A percentile compares a stretch with the other conserved stretches of the same genome.
Conservation (phyloP, 257 asterid genomes). For the Nicotiana sylvestris region DNA sequence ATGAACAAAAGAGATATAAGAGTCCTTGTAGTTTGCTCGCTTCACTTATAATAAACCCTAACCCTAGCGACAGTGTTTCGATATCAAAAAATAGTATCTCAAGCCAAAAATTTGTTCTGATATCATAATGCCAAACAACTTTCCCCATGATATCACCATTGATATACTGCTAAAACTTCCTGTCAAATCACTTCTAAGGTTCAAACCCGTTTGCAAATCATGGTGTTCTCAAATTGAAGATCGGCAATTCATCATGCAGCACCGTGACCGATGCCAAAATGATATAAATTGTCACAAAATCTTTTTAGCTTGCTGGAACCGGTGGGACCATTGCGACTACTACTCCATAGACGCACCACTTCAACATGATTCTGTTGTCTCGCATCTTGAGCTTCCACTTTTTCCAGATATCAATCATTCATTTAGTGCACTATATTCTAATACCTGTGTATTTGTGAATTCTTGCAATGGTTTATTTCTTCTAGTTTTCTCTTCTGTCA, state of each 20-base stretch:
- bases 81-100: too few species aligned
- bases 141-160: background rate
- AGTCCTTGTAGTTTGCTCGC: background rate
- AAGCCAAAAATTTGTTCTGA: background rate
- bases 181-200: background rate
- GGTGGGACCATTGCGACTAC: background rate
- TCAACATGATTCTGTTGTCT: background rate
- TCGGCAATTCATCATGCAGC: background rate
- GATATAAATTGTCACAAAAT: background rate
- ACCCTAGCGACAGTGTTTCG: too few species aligned
- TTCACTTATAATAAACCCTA: too few species aligned
- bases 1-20: too few species aligned
- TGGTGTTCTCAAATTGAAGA: background rate
- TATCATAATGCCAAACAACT: background rate
- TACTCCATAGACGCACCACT: background rate
- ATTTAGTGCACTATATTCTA: too few species aligned
- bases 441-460: too few species aligned
- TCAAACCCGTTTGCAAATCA: background rate
- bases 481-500: background rate
- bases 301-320: background rate
- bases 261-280: background rate
- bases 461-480: background rate
- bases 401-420: background rate
- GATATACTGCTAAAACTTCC: constrained; percentile 1
- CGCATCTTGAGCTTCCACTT: too few species aligned